These are phyloP conservation scores for Gossypioides kirkii DNA, from an alignment of 345 rosid genomes.

Conservation along the genomic window DNA sequence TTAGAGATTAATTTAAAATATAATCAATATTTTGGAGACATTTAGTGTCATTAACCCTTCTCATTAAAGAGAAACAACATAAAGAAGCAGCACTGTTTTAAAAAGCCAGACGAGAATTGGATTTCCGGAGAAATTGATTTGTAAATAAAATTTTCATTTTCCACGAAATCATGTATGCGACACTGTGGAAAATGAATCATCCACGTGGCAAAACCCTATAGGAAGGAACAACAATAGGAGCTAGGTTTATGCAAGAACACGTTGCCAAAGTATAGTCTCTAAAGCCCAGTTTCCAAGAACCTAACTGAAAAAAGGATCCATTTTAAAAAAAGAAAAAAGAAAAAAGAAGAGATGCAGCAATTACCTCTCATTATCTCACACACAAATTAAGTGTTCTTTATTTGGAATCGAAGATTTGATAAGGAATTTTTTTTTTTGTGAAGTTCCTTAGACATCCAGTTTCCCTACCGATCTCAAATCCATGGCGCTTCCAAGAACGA, in stretches of 20 bases:
- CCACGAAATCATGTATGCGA: not conserved
- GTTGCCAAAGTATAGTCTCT: not conserved
- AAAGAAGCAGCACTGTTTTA: not conserved
- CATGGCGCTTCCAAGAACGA: conserved; percentile 51
- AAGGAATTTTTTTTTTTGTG: not conserved
- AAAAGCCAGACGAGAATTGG: not conserved
- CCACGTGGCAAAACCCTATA: not conserved
- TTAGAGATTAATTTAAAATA: too few relatives aligned
- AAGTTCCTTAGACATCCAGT: conserved; percentile 29
- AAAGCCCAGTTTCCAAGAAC: not conserved
- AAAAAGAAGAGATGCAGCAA: not conserved
- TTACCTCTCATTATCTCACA: not conserved
- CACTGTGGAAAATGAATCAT: not conserved
- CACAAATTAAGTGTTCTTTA: not conserved
- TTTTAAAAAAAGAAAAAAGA: not conserved
- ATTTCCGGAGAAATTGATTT: too few relatives aligned
- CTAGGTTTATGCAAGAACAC: not conserved
- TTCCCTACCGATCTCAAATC: conserved; percentile 41
- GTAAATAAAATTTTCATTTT: not conserved
- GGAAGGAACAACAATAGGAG: not conserved
- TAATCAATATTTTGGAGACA: too few relatives aligned
- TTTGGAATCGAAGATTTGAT: conserved; percentile 4
- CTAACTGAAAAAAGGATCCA: not conserved
- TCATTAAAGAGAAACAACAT: not conserved
- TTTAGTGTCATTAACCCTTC: too few relatives aligned